Evolutionary conservation across 352 stramenopile genomes (phyloP).

Genomic region (Pythium catenulatum): DNA sequence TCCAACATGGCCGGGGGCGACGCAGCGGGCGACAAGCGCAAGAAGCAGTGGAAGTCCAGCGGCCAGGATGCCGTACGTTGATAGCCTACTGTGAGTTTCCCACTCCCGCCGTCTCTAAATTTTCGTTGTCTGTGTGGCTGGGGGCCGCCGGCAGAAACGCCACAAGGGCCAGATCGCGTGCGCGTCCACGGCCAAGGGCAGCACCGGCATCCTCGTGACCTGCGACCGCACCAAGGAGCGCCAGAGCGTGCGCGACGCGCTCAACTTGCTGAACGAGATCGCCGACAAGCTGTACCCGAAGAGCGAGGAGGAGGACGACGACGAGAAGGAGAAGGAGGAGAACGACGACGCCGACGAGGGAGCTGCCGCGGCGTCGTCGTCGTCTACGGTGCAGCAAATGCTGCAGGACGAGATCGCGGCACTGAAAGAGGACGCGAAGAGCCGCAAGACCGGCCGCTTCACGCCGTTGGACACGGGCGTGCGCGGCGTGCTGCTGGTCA

Average conservation of each 20-base stretch:
- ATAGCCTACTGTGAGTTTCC: neutral
- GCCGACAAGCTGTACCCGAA: constrained; percentile 79
- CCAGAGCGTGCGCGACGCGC: constrained; percentile 81
- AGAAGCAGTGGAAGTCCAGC: constrained; percentile 72
- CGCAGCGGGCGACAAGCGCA: constrained; percentile 69
- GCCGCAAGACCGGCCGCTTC: constrained; percentile 82
- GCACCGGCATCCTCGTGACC: constrained; percentile 80
- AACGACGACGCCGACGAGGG: constrained; percentile 41
- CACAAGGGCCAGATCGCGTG: constrained; percentile 73
- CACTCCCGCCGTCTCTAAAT: neutral
- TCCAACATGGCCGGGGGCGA: constrained; percentile 48
- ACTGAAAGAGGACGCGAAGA: constrained; percentile 77
- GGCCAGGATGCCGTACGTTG: constrained; percentile 42
- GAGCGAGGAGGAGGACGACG: constrained; percentile 46
- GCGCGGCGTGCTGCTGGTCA: constrained; percentile 84
- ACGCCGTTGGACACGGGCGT: constrained; percentile 85
- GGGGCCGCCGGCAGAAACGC: too few relatives aligned
- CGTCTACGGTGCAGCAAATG: constrained; percentile 78
- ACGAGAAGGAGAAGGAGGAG: constrained; percentile 20
- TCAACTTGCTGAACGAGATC: constrained; percentile 88
- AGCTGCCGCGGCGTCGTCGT: too few relatives aligned
- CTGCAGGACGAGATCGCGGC: constrained; percentile 83
- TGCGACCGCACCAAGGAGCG: constrained; percentile 89
- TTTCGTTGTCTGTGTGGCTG: constrained; percentile 1
- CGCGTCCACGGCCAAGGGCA: constrained; percentile 79